Evolutionary conservation across 345 rosid species (phyloP).

Genomic region (Clarkia xantiana): DNA sequence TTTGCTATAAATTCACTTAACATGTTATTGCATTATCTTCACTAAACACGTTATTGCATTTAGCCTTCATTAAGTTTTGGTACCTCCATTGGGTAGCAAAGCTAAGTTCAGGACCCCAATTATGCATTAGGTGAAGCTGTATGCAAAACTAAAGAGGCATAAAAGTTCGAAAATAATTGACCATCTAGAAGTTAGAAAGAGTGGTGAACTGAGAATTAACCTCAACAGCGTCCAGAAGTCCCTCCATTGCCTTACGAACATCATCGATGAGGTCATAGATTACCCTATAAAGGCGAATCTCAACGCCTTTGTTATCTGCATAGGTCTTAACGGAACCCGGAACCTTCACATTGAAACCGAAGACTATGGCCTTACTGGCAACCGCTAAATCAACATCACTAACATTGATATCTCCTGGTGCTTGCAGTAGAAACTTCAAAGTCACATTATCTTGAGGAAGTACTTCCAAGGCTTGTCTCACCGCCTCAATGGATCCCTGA

Average conservation of each 20-base stretch:
- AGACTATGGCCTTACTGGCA: conserved; percentile 72
- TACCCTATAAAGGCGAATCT: conserved; percentile 76
- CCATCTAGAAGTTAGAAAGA: background rate
- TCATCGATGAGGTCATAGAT: conserved; percentile 95
- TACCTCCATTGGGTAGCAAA: too few relatives aligned
- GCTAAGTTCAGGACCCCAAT: too few relatives aligned
- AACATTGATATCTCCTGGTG: conserved; percentile 75
- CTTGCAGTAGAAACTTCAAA: conserved; percentile 80
- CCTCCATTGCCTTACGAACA: conserved; percentile 93
- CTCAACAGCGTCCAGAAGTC: conserved; percentile 85
- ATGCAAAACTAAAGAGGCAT: too few relatives aligned
- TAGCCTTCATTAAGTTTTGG: too few relatives aligned
- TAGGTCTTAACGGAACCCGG: conserved; percentile 66
- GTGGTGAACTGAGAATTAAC: conserved; percentile 22
- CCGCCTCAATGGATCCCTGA: conserved; percentile 95
- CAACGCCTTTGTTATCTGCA: conserved; percentile 86
- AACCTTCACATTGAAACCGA: conserved; percentile 79
- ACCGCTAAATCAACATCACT: conserved; percentile 92
- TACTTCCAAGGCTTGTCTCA: conserved; percentile 79
- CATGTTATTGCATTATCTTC: too few relatives aligned
- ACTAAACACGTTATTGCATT: too few relatives aligned
- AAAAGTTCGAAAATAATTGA: too few relatives aligned
- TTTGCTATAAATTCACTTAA: too few relatives aligned
- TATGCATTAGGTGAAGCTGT: too few relatives aligned
- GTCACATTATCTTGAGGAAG: conserved; percentile 89